Evolutionary conservation across 352 stramenopile genomes (phyloP).

Genomic region (Phytopythium ostracodes): DNA sequence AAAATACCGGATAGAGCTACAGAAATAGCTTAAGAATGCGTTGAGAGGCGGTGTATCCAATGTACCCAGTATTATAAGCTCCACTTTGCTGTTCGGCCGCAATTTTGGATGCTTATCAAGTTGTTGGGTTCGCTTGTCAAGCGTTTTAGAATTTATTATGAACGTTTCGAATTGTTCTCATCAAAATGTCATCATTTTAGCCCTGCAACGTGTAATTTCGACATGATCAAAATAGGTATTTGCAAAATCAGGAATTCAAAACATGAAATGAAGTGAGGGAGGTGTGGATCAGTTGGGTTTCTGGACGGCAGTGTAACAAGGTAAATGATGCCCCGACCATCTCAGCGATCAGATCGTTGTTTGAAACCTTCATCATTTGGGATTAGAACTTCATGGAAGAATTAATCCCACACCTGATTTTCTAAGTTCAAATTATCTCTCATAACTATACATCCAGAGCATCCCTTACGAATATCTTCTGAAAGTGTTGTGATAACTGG

Average conservation of each 20-base stretch:
- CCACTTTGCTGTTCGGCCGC: too few relatives aligned
- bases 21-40: too few relatives aligned
- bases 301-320: conserved; percentile 76
- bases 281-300: conserved; percentile 65
- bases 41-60: too few relatives aligned
- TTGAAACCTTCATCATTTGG: conserved; percentile 84
- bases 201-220: too few relatives aligned
- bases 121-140: too few relatives aligned
- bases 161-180: neutral
- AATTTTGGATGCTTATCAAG: too few relatives aligned
- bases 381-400: conserved; percentile 81
- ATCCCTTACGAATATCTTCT: conserved; percentile 2
- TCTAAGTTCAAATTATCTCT: neutral
- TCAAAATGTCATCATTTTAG: too few relatives aligned
- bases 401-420: conserved; percentile 74
- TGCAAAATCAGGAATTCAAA: neutral
- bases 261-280: conserved; percentile 2
- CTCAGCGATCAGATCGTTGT: conserved; percentile 50
- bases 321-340: conserved; percentile 73
- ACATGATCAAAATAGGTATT: too few relatives aligned
- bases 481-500: neutral
- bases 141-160: too few relatives aligned
- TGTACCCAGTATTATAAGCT: too few relatives aligned
- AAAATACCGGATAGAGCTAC: too few relatives aligned
- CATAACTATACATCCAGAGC: neutral